A percentile compares a stretch with the other conserved stretches of the same genome.
These are phyloP conservation scores for Pholiota microspora DNA, from an alignment of 768 basidiomycete genomes.

Conservation along the genomic window DNA sequence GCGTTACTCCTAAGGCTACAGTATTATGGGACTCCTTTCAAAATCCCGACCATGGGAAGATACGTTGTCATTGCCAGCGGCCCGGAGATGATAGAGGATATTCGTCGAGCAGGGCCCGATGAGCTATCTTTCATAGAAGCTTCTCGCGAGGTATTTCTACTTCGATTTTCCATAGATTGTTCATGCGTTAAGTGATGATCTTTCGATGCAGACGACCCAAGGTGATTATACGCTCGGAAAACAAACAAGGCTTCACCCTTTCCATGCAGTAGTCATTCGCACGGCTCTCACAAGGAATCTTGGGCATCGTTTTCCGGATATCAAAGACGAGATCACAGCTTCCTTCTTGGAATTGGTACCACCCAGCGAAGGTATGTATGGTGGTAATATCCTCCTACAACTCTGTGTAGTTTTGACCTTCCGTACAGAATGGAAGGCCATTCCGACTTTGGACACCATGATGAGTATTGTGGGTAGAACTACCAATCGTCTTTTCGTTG, in stretches of 20 bases:
- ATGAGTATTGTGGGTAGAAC: constrained; percentile 33
- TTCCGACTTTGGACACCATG: constrained; percentile 23
- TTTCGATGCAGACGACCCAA: no score
- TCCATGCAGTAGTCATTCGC: constrained; percentile 35
- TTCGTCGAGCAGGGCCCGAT: constrained; percentile 15
- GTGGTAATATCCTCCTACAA: no score
- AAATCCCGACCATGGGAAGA: constrained; percentile 14
- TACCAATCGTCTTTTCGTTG: constrained; percentile 43
- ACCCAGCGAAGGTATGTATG: constrained; percentile 17
- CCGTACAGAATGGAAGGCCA: constrained; percentile 34
- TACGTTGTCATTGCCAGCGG: constrained; percentile 14
- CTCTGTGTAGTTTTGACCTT: no score
- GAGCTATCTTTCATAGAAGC: constrained; percentile 17
- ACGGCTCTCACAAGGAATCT: constrained; percentile 35
- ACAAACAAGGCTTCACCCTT: constrained; percentile 28
- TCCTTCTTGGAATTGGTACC: constrained; percentile 41
- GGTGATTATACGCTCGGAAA: constrained; percentile 30
- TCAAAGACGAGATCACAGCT: constrained; percentile 45
- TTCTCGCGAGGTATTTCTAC: constrained; percentile 10
- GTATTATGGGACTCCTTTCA: constrained; percentile 15
- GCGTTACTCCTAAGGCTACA: no score
- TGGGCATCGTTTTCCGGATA: constrained; percentile 28
- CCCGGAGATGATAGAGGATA: constrained; percentile 13
- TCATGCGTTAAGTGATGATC: no score
- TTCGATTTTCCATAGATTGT: no score